A percentile compares a stretch with the other conserved stretches of the same genome.
Evolutionary conservation across 1,139 yeast species (phyloP).

Genomic region (Geotrichum cucujoidarum): DNA sequence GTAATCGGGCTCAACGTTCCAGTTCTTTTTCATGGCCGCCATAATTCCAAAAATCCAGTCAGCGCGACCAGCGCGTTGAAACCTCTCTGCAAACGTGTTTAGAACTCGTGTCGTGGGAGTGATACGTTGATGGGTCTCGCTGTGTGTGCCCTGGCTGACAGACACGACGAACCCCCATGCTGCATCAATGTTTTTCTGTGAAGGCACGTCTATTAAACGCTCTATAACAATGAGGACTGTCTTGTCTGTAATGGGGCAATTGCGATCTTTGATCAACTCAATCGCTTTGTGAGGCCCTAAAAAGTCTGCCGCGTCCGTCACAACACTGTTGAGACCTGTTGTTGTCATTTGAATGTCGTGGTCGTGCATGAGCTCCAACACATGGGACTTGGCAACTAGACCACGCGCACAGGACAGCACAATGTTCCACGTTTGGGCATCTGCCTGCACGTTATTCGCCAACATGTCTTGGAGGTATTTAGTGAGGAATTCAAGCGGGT

Average conservation of each 20-base stretch:
- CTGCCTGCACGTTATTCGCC: conserved; percentile 31
- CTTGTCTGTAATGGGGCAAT: conserved; percentile 16
- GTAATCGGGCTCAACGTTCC: conserved; percentile 23
- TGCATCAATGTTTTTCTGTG: conserved; percentile 15
- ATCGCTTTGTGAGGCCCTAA: conserved; percentile 27
- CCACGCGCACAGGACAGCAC: conserved; percentile 25
- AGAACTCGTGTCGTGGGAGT: conserved; percentile 24
- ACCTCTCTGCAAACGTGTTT: conserved; percentile 24
- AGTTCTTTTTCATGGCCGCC: conserved; percentile 21
- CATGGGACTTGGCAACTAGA: conserved; percentile 21
- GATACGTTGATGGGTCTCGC: conserved; percentile 20
- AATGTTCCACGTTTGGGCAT: conserved; percentile 41
- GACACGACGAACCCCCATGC: conserved; percentile 17
- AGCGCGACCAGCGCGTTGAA: conserved; percentile 24
- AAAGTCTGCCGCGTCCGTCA: conserved; percentile 24
- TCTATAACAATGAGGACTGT: conserved; percentile 19
- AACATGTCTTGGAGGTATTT: conserved; percentile 35
- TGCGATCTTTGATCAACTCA: conserved; percentile 20
- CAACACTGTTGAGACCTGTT: conserved; percentile 24
- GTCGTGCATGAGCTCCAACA: conserved; percentile 27
- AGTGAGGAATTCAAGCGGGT: conserved; percentile 26
- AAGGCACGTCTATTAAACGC: conserved; percentile 18
- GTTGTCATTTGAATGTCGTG: conserved; percentile 24
- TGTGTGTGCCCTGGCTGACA: conserved; percentile 20
- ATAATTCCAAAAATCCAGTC: conserved; percentile 30